Evolutionary conservation across 2,329 filamentous ascomycete species (phyloP), one percentile per base, ranked within the genome.

Genomic region (Pseudonectria buxi): DNA sequence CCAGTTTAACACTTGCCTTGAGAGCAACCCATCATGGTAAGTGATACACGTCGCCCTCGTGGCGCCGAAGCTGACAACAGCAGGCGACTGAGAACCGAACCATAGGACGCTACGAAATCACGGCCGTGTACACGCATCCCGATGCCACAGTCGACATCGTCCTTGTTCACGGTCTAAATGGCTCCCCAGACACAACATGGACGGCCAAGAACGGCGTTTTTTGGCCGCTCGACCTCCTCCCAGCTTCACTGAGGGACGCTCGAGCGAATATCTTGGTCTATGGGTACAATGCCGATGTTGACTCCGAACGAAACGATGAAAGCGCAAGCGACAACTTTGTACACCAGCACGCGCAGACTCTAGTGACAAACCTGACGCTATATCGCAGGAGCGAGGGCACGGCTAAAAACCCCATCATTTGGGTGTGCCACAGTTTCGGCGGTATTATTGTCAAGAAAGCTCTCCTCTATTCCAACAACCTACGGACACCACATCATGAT

Each of bases 391-490:
- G 69, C 45, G 69, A 74, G 43, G 65, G 71, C 34, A 75, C 74
- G 5, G 61, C 65, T 24, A 67, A 70, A 15, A 76, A 79, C 29
- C 81, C 83, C 5, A 84, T 89, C 47, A 79, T 89, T 41, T 89
- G 83, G 68, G 74, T 88, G 25, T 81, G 74, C 33, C 83, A 88
- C 57, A 84, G 81, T 34, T 65, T 88, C 2, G 84, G 83, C 4
- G 84, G 83, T 6, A 75, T 87, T 40, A 63, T 88, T 2, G 71
- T 83, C 33, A 88, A 88, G 57, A 68, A 79, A 30, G 78, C 81
- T 2, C 62, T 88, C 31, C 69, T 83, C 32, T 78, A 83, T 54
- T 82, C 79, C 30, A 73, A 75, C 45, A 80, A 78, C 48, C 55
- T 83, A 10, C 68, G 66, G 7, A 70, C 69, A 27, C 69, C 72